phyloP scores from a whole-genome alignment of 176 grass and related monocot genomes.

The Neostapfia colusana region DNA sequence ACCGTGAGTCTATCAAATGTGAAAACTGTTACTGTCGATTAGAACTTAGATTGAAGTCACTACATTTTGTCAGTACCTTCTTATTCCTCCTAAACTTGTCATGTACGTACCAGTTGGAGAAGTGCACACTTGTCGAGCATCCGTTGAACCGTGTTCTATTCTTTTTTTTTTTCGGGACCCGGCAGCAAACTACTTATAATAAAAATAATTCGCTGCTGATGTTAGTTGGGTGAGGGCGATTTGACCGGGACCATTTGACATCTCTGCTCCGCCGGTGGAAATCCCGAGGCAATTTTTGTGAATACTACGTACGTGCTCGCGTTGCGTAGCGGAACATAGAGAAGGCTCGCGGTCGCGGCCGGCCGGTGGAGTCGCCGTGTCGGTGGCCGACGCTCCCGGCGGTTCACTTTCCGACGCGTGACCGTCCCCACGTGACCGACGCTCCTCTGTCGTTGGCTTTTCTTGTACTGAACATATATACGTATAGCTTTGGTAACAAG shows the following conservation, averaged over 20 bases:
- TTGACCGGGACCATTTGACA: constrained; percentile 48
- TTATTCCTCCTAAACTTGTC: constrained; percentile 3
- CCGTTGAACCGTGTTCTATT: not conserved
- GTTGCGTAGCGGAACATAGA: not conserved
- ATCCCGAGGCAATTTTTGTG: constrained; percentile 20
- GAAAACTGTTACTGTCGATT: no score
- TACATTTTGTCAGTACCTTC: not conserved
- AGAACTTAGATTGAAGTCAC: not conserved
- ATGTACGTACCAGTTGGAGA: not conserved
- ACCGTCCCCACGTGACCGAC: constrained; percentile 37
- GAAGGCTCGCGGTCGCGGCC: not conserved
- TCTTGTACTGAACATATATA: no score
- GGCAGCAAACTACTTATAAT: not conserved
- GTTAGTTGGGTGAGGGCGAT: constrained; percentile 11
- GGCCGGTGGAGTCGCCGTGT: constrained; percentile 49
- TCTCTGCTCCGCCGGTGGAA: constrained; percentile 28
- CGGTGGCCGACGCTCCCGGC: constrained; percentile 54
- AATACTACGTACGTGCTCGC: no score
- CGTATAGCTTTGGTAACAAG: no score
- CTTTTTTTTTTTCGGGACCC: not conserved
- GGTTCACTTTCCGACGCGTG: no score
- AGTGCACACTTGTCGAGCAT: not conserved
- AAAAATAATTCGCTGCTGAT: not conserved
- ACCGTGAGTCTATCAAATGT: not conserved
- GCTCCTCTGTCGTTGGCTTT: constrained; percentile 5